Conservation (phyloP, 352 stramenopile species). For the Phytophthora melonis region DNA sequence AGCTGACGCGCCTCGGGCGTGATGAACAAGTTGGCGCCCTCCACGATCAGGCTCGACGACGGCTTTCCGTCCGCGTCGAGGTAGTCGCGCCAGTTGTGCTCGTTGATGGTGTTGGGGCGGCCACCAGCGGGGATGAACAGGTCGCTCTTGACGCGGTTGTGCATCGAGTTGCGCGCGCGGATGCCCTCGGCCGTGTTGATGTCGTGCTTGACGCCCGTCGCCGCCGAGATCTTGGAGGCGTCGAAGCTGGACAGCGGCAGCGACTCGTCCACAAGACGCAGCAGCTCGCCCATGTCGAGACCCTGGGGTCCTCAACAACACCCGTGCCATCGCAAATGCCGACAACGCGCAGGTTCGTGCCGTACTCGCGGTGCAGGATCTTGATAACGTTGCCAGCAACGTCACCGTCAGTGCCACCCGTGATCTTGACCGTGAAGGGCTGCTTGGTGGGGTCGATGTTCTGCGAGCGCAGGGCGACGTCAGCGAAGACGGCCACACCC, state of each 20-base stretch:
- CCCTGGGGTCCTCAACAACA: slow-evolving; percentile 96
- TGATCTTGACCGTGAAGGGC: slow-evolving; percentile 89
- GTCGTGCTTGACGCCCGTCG: slow-evolving; percentile 84
- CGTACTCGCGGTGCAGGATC: slow-evolving; percentile 95
- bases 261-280: slow-evolving; percentile 94
- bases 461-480: slow-evolving; percentile 81
- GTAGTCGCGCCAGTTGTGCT: slow-evolving; percentile 87
- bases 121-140: slow-evolving; percentile 87
- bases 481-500: slow-evolving; percentile 83
- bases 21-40: slow-evolving; percentile 90
- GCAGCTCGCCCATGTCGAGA: slow-evolving; percentile 94
- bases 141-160: slow-evolving; percentile 94
- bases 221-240: slow-evolving; percentile 46
- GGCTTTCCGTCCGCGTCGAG: slow-evolving; percentile 75
- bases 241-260: slow-evolving; percentile 90
- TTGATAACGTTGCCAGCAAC: slow-evolving; percentile 98
- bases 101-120: slow-evolving; percentile 87
- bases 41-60: slow-evolving; percentile 82
- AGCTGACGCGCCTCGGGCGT: slow-evolving; percentile 87
- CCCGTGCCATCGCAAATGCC: slow-evolving; percentile 92
- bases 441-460: slow-evolving; percentile 80
- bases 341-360: slow-evolving; percentile 95
- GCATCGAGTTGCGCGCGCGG: slow-evolving; percentile 97
- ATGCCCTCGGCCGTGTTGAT: slow-evolving; percentile 80
- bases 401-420: slow-evolving; percentile 97